Evolutionary conservation across 257 asterid genomes (phyloP).

Genomic region (Apocynum venetum): DNA sequence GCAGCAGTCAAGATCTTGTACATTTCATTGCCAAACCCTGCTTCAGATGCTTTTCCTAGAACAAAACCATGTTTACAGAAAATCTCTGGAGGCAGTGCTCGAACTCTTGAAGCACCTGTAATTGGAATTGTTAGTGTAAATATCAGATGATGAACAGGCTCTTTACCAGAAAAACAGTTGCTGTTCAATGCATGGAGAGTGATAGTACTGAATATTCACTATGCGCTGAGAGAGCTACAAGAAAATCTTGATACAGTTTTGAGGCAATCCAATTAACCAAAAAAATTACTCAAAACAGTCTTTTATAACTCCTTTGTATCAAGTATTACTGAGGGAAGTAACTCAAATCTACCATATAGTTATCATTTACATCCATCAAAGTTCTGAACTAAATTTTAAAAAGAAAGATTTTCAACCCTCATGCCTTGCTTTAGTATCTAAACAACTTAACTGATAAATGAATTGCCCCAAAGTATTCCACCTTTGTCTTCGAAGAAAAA

Average conservation of each 20-base stretch:
- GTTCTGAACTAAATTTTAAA: background rate
- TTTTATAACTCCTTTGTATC: background rate
- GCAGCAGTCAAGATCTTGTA: slow-evolving; percentile 92
- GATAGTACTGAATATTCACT: background rate
- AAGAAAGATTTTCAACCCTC: background rate
- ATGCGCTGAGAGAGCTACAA: background rate
- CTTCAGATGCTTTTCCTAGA: slow-evolving; percentile 94
- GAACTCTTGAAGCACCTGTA: slow-evolving; percentile 75
- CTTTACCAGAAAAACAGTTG: too few species aligned
- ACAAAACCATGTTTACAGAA: slow-evolving; percentile 94
- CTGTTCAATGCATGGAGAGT: background rate
- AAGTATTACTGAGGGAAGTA: background rate
- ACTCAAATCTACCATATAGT: background rate
- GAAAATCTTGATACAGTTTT: background rate
- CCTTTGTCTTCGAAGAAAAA: too few species aligned
- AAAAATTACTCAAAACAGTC: background rate
- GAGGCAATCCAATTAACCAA: background rate
- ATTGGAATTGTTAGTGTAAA: slow-evolving; percentile 2
- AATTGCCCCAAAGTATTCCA: background rate
- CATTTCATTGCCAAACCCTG: slow-evolving; percentile 95
- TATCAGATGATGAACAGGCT: background rate
- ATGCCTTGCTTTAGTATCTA: background rate
- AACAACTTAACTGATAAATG: background rate
- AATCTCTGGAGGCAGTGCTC: slow-evolving; percentile 61
- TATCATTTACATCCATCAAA: background rate